Evolutionary conservation across 495 filamentous ascomycete genomes (phyloP), one percentile per base, ranked within the genome.

Genomic region (Neohortaea acidophila): DNA sequence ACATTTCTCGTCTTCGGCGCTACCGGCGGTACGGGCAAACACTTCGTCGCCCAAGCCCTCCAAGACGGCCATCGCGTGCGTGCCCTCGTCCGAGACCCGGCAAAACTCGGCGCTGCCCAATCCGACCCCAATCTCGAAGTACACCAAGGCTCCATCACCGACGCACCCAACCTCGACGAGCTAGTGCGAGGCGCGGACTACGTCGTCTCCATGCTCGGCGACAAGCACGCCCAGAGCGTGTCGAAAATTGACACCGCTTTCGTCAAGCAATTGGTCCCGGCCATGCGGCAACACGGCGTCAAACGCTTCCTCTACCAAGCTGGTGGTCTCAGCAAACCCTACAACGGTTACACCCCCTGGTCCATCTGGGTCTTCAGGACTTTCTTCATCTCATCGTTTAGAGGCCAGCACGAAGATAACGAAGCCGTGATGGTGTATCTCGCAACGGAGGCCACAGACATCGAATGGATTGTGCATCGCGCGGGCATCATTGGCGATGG

Each of bases 241-340:
- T n/a, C 36, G n/a, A 39, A 39, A 22, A 39, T 39, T 25, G 30
- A 39, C 36, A 29, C 25, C 2, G 23, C 36, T 14, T 39, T 39
- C 36, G 36, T 39, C 23, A 29, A 39, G 22, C 2, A 19, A 15
- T 25, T 39, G 14, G 36, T 39, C 13, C 36, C 36, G 9, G 9
- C 36, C 11, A 28, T 39, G 36, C 3, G 36, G 14, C 22, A 15
- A 29, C 4, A 25, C 6, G 36, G 36, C 18, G 36, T 39, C 13
- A 30, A 22, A 29, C 36, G 36, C 14, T 28, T 39, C 36, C 22
- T 39, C 6, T 39, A 39, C 21, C 36, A 39, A 25, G 22, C 36
- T 25, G 36, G 36, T 9, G 36, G 36, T 2, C 15, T 39, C 8
- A 39, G 23, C 22, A 30, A 22, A 13, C 36, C 36, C 6, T 39